Conservation (phyloP, 495 filamentous ascomycete species). For the Aspergillus taichungensis region DNA sequence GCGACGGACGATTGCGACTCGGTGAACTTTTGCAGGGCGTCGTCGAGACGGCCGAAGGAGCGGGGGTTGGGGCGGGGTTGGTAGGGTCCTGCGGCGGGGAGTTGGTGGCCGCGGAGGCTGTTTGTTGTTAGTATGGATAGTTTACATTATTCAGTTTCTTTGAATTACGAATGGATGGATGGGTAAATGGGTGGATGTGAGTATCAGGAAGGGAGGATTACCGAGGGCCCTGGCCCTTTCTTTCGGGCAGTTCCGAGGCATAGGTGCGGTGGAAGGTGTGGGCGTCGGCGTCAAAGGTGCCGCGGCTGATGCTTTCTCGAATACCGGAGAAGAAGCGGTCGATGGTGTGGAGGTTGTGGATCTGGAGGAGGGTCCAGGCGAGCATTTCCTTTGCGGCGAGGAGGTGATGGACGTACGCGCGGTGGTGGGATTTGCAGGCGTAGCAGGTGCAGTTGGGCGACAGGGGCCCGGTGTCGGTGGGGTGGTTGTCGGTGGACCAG, state of each 20-base stretch:
- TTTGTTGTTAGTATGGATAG: neutral
- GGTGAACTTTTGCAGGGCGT: constrained; percentile 37
- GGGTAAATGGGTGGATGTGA: neutral
- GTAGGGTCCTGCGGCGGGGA: constrained; percentile 55
- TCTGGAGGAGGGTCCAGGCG: constrained; percentile 83
- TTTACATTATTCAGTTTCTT: no score
- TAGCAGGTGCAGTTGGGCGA: constrained; percentile 63
- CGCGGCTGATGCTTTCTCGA: constrained; percentile 48
- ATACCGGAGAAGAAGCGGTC: constrained; percentile 64
- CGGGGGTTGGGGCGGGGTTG: constrained; percentile 59
- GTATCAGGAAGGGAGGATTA: constrained; percentile 14
- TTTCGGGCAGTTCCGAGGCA: constrained; percentile 57
- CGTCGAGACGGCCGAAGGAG: constrained; percentile 51
- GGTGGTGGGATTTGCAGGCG: constrained; percentile 73
- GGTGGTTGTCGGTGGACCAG: constrained; percentile 47
- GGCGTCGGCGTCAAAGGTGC: constrained; percentile 54
- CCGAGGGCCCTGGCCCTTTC: constrained; percentile 72
- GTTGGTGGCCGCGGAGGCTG: constrained; percentile 76
- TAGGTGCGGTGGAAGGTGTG: constrained; percentile 52
- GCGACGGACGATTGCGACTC: constrained; percentile 43
- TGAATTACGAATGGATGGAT: constrained; percentile 1
- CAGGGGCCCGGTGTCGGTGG: constrained; percentile 51
- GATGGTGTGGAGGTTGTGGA: constrained; percentile 75
- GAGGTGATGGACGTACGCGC: constrained; percentile 81
- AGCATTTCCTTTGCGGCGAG: constrained; percentile 90